These are phyloP conservation scores for Phyllosticta citrichinensis DNA, from an alignment of 2,329 filamentous ascomycete species.

Conservation along the genomic window DNA sequence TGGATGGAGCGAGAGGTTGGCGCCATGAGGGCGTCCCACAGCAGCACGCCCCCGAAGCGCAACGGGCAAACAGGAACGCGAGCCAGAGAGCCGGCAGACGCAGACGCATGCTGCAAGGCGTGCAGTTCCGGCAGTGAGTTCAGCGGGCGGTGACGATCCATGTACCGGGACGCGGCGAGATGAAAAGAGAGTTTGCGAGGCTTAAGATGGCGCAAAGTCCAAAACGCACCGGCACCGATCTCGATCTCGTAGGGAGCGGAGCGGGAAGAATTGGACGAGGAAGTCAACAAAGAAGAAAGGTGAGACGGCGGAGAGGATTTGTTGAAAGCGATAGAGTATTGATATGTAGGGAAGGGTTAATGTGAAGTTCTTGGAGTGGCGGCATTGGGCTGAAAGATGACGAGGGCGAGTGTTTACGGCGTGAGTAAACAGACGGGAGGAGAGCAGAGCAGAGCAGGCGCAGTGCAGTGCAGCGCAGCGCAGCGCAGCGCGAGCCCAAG, in stretches of 20 bases:
- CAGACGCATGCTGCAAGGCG: not conserved
- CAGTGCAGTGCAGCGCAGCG: no score
- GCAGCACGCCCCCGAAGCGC: not conserved
- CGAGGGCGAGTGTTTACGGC: not conserved
- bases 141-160: not conserved
- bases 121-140: not conserved
- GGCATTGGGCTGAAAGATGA: not conserved
- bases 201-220: not conserved
- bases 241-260: not conserved
- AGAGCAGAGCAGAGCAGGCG: no score
- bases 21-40: not conserved
- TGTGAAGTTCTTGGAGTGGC: not conserved
- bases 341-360: not conserved
- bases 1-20: not conserved
- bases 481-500: not conserved
- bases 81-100: not conserved
- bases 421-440: not conserved
- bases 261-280: not conserved
- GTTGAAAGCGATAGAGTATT: not conserved
- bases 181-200: not conserved
- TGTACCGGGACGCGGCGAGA: not conserved
- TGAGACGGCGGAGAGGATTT: not conserved
- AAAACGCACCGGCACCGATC: not conserved
- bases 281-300: not conserved
- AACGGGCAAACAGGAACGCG: not conserved